A percentile compares a stretch with the other conserved stretches of the same genome.
Conservation (phyloP, 2,329 filamentous ascomycete genomes). For the Calonectria montana region DNA sequence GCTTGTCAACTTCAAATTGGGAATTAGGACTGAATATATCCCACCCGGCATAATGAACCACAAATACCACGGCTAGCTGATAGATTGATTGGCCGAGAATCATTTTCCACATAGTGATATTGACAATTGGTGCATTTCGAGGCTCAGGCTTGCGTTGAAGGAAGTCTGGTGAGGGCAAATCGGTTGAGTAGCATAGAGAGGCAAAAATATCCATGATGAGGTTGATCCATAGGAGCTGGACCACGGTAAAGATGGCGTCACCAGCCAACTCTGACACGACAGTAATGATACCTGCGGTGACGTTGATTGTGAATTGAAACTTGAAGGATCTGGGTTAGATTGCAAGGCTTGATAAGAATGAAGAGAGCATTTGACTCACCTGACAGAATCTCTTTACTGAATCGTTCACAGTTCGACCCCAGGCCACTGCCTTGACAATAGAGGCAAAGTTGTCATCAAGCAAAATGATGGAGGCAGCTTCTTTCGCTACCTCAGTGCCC, state of each 20-base stretch:
- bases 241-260: constrained; percentile 70
- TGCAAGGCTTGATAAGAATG: not conserved
- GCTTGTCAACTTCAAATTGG: constrained; percentile 46
- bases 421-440: constrained; percentile 74
- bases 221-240: constrained; percentile 77
- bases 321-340: constrained; percentile 32
- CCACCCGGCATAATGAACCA: constrained; percentile 70
- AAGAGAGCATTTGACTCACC: constrained; percentile 41
- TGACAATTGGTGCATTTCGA: constrained; percentile 80
- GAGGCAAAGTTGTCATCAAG: constrained; percentile 75
- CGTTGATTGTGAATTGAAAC: constrained; percentile 78
- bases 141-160: constrained; percentile 64
- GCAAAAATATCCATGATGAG: constrained; percentile 78
- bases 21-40: constrained; percentile 66
- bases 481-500: constrained; percentile 75
- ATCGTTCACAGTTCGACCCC: constrained; percentile 77
- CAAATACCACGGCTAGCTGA: constrained; percentile 68
- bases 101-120: constrained; percentile 73
- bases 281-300: constrained; percentile 73
- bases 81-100: constrained; percentile 71
- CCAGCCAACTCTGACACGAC: constrained; percentile 72
- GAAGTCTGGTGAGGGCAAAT: constrained; percentile 68
- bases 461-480: constrained; percentile 75
- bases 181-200: constrained; percentile 72
- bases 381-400: constrained; percentile 76